These are phyloP conservation scores for Prunus yedoensis DNA, from an alignment of 331 rosid species.

Conservation along the genomic window DNA sequence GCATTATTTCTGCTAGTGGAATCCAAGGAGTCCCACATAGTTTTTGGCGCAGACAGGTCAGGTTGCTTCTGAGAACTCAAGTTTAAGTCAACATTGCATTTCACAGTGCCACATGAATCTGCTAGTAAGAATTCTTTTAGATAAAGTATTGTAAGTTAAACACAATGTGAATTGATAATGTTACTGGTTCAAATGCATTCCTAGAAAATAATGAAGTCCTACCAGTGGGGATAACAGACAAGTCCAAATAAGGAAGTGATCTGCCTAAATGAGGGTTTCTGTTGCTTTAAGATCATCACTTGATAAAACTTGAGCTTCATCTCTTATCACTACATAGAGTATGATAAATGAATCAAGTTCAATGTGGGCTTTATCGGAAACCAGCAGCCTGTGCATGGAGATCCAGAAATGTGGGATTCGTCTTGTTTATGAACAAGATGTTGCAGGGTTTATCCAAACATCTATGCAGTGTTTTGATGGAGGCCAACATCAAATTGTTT, in stretches of 20 bases:
- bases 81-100: slow-evolving; percentile 35
- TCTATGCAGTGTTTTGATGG: too few species aligned
- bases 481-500: too few species aligned
- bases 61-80: slow-evolving; percentile 37
- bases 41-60: slow-evolving; percentile 17
- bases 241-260: slow-evolving; percentile 32
- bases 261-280: slow-evolving; percentile 14
- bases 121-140: slow-evolving; percentile 7
- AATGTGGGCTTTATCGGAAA: too few species aligned
- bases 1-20: slow-evolving; percentile 42
- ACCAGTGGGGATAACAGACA: slow-evolving; percentile 42
- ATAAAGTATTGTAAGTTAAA: not conserved
- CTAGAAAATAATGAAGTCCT: slow-evolving; percentile 18
- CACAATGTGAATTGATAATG: not conserved
- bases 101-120: slow-evolving; percentile 38
- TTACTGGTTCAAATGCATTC: slow-evolving; percentile 1
- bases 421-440: too few species aligned
- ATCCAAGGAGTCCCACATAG: slow-evolving; percentile 33
- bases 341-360: too few species aligned
- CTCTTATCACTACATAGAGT: slow-evolving; percentile 13
- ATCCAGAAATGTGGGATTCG: too few species aligned
- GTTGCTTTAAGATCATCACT: slow-evolving; percentile 23
- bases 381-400: too few species aligned
- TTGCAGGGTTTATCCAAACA: too few species aligned
- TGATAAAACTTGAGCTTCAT: slow-evolving; percentile 24